phyloP scores from a whole-genome alignment of 2,329 filamentous ascomycete species.

The Thelonectria discophora region DNA sequence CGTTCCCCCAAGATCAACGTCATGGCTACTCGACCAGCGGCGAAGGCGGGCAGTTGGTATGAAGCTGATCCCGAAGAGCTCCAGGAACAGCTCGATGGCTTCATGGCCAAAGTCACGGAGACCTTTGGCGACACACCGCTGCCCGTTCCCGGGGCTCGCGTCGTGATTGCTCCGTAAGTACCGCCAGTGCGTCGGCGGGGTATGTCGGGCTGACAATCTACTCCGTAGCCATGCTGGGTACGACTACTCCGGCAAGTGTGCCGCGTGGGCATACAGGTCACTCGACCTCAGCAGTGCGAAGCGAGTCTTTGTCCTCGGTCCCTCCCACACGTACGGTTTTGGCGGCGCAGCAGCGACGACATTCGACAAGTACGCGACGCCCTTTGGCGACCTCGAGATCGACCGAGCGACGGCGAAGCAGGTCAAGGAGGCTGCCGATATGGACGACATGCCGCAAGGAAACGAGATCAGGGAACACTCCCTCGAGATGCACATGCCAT shows the following conservation, averaged over 20 bases:
- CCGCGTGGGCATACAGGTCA: constrained; percentile 92
- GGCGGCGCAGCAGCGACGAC: constrained; percentile 78
- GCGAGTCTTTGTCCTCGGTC: constrained; percentile 90
- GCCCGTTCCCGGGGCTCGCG: constrained; percentile 77
- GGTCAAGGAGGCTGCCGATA: constrained; percentile 51
- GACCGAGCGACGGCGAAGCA: constrained; percentile 65
- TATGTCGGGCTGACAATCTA: too few species aligned
- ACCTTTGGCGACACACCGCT: constrained; percentile 66
- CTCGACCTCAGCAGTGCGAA: constrained; percentile 85
- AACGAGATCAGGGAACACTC: constrained; percentile 89
- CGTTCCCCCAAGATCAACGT: too few species aligned
- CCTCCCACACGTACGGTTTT: constrained; percentile 88
- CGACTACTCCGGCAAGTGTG: constrained; percentile 87
- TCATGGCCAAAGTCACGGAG: constrained; percentile 75
- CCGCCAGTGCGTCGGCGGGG: too few species aligned
- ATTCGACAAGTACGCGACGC: constrained; percentile 76
- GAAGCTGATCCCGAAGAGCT: constrained; percentile 67
- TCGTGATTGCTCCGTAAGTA: constrained; percentile 95
- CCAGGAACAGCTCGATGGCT: constrained; percentile 74
- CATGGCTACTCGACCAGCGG: constrained; percentile 59
- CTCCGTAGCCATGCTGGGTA: constrained; percentile 98
- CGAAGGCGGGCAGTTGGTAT: constrained; percentile 93
- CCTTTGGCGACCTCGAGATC: constrained; percentile 74
- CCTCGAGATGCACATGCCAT: constrained; percentile 95
- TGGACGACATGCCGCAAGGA: constrained; percentile 66